These are phyloP conservation scores for Hypoxylon perforatum DNA, from an alignment of 495 filamentous ascomycete species.

Conservation along the genomic window DNA sequence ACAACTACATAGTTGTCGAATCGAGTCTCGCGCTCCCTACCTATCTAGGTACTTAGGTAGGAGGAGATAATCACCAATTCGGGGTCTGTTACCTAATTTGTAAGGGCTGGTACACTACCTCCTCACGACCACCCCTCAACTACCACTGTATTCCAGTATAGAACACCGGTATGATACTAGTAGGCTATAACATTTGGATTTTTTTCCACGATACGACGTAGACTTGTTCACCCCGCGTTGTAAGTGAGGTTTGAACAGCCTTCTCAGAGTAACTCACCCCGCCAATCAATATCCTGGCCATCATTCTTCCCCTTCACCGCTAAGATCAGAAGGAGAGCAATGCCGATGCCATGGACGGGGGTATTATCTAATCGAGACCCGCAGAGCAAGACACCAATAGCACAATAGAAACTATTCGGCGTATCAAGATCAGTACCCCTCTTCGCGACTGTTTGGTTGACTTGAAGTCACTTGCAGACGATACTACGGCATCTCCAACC, in stretches of 20 bases:
- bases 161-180: too few relatives aligned
- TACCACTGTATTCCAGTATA: too few relatives aligned
- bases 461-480: slow-evolving; percentile 33
- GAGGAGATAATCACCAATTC: too few relatives aligned
- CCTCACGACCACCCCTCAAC: too few relatives aligned
- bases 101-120: too few relatives aligned
- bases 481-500: slow-evolving; percentile 23
- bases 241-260: slow-evolving; percentile 1
- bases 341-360: slow-evolving; percentile 10
- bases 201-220: background rate
- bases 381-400: background rate
- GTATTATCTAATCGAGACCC: slow-evolving; percentile 18
- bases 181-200: too few relatives aligned
- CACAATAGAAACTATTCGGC: background rate
- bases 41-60: too few relatives aligned
- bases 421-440: slow-evolving; percentile 30
- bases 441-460: slow-evolving; percentile 17
- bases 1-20: too few relatives aligned
- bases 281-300: slow-evolving; percentile 25
- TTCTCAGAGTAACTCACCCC: background rate
- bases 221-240: background rate
- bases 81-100: too few relatives aligned
- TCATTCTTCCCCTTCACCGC: slow-evolving; percentile 23
- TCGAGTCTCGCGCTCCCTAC: too few relatives aligned
- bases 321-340: slow-evolving; percentile 27